Evolutionary conservation across 176 grass and related monocot species (phyloP).

Genomic region (Avena insularis): DNA sequence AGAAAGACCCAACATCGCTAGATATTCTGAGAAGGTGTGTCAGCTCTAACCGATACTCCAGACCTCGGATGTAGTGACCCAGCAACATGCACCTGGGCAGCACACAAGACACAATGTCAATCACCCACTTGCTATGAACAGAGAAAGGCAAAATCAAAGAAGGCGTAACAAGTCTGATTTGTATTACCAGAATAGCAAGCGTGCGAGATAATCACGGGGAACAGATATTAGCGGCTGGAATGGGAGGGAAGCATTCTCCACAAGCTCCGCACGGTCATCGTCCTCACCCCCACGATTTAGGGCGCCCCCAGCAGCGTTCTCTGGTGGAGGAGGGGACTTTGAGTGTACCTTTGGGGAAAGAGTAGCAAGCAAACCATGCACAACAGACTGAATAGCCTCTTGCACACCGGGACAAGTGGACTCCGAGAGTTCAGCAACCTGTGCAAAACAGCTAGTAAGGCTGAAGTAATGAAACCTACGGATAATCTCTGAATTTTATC

Average conservation of each 20-base stretch:
- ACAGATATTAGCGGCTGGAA: slow-evolving; percentile 89
- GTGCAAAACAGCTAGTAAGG: slow-evolving; percentile 43
- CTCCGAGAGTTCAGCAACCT: slow-evolving; percentile 97
- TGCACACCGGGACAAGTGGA: slow-evolving; percentile 72
- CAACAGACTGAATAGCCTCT: slow-evolving; percentile 85
- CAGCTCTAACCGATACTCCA: slow-evolving; percentile 90
- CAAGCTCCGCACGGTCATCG: slow-evolving; percentile 71
- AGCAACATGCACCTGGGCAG: slow-evolving; percentile 88
- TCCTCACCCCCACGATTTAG: slow-evolving; percentile 55
- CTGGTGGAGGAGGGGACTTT: slow-evolving; percentile 48
- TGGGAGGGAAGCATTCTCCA: slow-evolving; percentile 72
- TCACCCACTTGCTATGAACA: not conserved
- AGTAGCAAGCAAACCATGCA: slow-evolving; percentile 91
- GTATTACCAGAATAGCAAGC: slow-evolving; percentile 92
- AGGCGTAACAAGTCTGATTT: slow-evolving; percentile 1
- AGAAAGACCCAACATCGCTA: slow-evolving; percentile 45
- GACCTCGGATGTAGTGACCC: slow-evolving; percentile 88
- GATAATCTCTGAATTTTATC: not conserved
- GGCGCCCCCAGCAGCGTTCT: slow-evolving; percentile 53
- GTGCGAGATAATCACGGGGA: slow-evolving; percentile 87
- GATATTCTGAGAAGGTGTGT: slow-evolving; percentile 67
- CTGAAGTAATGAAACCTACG: not conserved
- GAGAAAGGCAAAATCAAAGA: not conserved
- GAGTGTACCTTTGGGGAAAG: slow-evolving; percentile 92
- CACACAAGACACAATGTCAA: slow-evolving; percentile 29